A percentile compares a stretch with the other conserved stretches of the same genome.
phyloP scores from a whole-genome alignment of 805 yeast species.

The Geotrichum ghanense region DNA sequence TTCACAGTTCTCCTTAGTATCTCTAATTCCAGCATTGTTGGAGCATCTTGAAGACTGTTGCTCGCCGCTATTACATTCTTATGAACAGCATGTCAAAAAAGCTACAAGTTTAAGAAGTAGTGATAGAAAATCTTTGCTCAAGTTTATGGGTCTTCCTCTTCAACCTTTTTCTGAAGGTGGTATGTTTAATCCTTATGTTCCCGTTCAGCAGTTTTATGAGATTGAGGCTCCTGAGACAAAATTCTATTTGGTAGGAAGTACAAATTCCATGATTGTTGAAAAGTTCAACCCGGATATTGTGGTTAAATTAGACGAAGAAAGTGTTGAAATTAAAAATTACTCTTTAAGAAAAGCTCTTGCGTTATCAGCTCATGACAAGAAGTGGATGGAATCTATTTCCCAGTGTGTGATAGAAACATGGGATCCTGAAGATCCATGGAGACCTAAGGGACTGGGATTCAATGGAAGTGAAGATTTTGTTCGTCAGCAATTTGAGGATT shows the following conservation, averaged over 20 bases:
- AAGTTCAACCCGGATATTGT: constrained; percentile 59
- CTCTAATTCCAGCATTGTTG: constrained; percentile 72
- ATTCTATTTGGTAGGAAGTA: constrained; percentile 73
- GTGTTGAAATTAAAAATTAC: constrained; percentile 37
- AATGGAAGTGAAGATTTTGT: constrained; percentile 81
- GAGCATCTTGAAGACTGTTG: constrained; percentile 67
- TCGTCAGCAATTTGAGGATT: constrained; percentile 82
- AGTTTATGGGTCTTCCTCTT: constrained; percentile 80
- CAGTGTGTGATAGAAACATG: constrained; percentile 37
- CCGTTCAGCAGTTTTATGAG: constrained; percentile 80
- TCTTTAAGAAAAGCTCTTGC: constrained; percentile 33
- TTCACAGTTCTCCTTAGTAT: constrained; percentile 71
- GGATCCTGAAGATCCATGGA: constrained; percentile 30
- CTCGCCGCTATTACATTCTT: constrained; percentile 54
- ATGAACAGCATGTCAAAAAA: constrained; percentile 38
- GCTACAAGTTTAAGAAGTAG: constrained; percentile 65
- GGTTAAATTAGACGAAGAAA: constrained; percentile 36
- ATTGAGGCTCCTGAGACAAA: constrained; percentile 43
- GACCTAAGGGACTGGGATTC: constrained; percentile 37
- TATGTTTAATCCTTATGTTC: constrained; percentile 86
- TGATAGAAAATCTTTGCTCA: constrained; percentile 63
- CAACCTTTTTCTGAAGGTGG: constrained; percentile 80
- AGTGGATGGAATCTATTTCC: constrained; percentile 54
- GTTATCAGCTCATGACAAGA: constrained; percentile 52
- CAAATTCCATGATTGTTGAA: constrained; percentile 68